A percentile compares a stretch with the other conserved stretches of the same genome.
phyloP scores from a whole-genome alignment of 2,329 filamentous ascomycete species.

The Juglanconis oblonga region DNA sequence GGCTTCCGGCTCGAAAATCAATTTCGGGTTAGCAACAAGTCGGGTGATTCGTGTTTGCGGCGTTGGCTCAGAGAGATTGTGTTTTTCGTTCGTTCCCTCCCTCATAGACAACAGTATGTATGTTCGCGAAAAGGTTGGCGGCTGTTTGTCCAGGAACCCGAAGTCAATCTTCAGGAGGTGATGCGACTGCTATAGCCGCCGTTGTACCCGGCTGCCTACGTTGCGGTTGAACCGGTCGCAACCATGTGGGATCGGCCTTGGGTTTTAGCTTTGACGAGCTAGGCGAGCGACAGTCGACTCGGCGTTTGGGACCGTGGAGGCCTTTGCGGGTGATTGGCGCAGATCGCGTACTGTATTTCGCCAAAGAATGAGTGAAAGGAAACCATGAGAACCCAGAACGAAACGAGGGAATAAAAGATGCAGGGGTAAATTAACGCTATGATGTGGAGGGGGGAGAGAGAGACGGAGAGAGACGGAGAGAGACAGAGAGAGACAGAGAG shows the following conservation, averaged over 20 bases:
- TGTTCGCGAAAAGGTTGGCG: not conserved
- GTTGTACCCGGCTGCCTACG: too few relatives aligned
- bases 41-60: not conserved
- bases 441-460: not conserved
- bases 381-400: not conserved
- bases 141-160: not conserved
- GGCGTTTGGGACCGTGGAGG: not conserved
- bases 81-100: not conserved
- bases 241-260: slow-evolving; percentile 12
- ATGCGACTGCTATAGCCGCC: too few relatives aligned
- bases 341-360: not conserved
- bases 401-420: slow-evolving; percentile 2
- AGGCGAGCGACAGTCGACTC: not conserved
- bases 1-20: slow-evolving; percentile 4
- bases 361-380: not conserved
- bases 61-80: not conserved
- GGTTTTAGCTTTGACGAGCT: not conserved
- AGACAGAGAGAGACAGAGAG: not conserved
- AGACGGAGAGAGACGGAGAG: not conserved
- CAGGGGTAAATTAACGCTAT: slow-evolving; percentile 7
- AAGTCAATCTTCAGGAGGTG: too few relatives aligned
- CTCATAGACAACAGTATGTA: not conserved
- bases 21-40: not conserved
- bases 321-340: not conserved
- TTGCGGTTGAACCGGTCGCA: not conserved